These are phyloP conservation scores for Erysimum cheiri DNA, from an alignment of 441 rosid species.

Conservation along the genomic window DNA sequence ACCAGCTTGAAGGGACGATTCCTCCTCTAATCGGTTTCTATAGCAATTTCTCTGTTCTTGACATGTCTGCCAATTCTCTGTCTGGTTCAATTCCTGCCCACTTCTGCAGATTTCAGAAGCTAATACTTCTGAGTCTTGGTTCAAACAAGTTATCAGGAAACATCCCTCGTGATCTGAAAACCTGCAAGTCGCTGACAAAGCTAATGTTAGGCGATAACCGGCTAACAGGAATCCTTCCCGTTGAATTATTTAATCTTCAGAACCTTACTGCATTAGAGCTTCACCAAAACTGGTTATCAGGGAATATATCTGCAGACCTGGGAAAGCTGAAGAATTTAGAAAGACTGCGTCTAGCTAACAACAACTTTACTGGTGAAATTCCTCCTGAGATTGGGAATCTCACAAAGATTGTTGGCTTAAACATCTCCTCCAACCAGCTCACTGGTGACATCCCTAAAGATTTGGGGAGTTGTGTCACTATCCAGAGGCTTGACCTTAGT, in stretches of 20 bases:
- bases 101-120: conserved; percentile 55
- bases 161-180: conserved; percentile 53
- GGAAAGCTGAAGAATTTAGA: conserved; percentile 55
- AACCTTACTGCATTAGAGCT: conserved; percentile 65
- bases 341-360: conserved; percentile 57
- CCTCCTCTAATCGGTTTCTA: conserved; percentile 57
- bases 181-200: conserved; percentile 55
- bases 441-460: conserved; percentile 57
- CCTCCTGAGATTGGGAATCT: conserved; percentile 57
- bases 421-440: conserved; percentile 60
- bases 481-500: conserved; percentile 70
- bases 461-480: conserved; percentile 53
- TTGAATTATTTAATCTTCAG: conserved; percentile 54
- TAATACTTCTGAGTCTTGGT: conserved; percentile 62
- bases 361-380: conserved; percentile 51
- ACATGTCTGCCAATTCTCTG: conserved; percentile 56
- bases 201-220: conserved; percentile 62
- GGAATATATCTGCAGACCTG: conserved; percentile 52
- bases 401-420: conserved; percentile 56
- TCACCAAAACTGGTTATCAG: conserved; percentile 56
- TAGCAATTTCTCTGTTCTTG: conserved; percentile 55
- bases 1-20: conserved; percentile 56
- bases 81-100: conserved; percentile 54
- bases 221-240: conserved; percentile 56
- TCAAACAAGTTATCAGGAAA: conserved; percentile 60